These are phyloP conservation scores for Avicennia marina DNA, from an alignment of 257 asterid species.

Conservation along the genomic window DNA sequence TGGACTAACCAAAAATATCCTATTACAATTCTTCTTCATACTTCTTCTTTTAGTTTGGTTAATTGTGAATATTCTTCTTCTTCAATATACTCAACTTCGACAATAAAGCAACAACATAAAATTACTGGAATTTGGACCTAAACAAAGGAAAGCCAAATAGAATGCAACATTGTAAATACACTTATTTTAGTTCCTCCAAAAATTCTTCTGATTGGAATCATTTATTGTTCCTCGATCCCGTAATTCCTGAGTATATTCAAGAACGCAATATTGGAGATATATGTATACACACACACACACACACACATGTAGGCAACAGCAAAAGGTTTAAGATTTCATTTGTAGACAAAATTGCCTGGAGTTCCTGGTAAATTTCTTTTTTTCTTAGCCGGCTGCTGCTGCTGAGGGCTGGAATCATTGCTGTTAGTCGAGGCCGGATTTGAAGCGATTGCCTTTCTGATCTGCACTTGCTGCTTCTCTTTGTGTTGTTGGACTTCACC, in stretches of 20 bases:
- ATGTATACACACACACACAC: too few species aligned
- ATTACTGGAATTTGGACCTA: neutral
- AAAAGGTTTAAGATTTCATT: neutral
- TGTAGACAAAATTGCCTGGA: conserved; percentile 30
- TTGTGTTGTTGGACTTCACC: conserved; percentile 43
- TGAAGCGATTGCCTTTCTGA: too few species aligned
- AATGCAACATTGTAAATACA: too few species aligned
- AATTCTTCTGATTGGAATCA: too few species aligned
- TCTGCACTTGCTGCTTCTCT: conserved; percentile 8
- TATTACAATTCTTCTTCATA: neutral
- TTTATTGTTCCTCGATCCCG: too few species aligned
- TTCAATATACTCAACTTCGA: neutral
- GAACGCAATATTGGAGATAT: too few species aligned
- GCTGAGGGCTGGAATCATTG: conserved; percentile 36
- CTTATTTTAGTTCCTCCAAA: too few species aligned
- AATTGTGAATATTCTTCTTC: neutral
- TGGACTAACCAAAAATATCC: conserved; percentile 3
- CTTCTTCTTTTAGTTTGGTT: neutral
- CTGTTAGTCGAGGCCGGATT: conserved; percentile 25
- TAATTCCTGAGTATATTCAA: too few species aligned
- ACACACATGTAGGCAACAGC: neutral
- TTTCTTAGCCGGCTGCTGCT: conserved; percentile 30
- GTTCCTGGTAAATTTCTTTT: conserved; percentile 52
- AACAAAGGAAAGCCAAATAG: too few species aligned
- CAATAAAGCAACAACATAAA: too few species aligned